Evolutionary conservation across 2,329 filamentous ascomycete species (phyloP).

Genomic region (Plectosphaerella sp.): DNA sequence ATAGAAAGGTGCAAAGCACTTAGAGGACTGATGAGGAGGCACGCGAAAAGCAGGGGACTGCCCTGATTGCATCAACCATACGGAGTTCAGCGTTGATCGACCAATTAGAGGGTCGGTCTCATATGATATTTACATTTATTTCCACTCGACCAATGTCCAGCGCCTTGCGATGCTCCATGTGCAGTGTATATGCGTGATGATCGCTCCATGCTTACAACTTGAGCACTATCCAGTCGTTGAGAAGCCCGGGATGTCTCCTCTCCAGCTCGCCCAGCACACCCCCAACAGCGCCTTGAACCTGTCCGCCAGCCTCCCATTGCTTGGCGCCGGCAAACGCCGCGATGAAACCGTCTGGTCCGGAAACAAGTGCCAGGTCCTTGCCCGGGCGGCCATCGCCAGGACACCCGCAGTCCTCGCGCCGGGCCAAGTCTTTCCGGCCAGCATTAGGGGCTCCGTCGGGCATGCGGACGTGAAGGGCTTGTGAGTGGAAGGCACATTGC

Average conservation of each 20-base stretch:
- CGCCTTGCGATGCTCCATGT: slow-evolving; percentile 6
- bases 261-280: slow-evolving; percentile 63
- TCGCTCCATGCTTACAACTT: slow-evolving; percentile 35
- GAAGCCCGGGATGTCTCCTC: slow-evolving; percentile 30
- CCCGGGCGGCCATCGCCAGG: slow-evolving; percentile 26
- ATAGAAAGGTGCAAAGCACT: slow-evolving; percentile 82
- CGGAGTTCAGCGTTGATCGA: not conserved
- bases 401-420: slow-evolving; percentile 17
- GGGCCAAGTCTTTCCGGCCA: slow-evolving; percentile 1
- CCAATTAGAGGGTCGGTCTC: not conserved
- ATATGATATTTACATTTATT: not conserved
- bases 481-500: slow-evolving; percentile 19
- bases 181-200: slow-evolving; percentile 2
- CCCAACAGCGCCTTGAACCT: slow-evolving; percentile 69
- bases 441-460: slow-evolving; percentile 13
- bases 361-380: slow-evolving; percentile 72
- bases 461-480: slow-evolving; percentile 17
- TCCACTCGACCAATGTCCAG: slow-evolving; percentile 15
- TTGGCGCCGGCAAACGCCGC: slow-evolving; percentile 76
- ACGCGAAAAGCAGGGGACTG: not conserved
- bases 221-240: slow-evolving; percentile 45
- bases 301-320: slow-evolving; percentile 65
- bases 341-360: slow-evolving; percentile 88
- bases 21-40: slow-evolving; percentile 21
- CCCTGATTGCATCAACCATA: not conserved